Conservation (phyloP, 2,329 filamentous ascomycete genomes). For the Aspergillus sp. region DNA sequence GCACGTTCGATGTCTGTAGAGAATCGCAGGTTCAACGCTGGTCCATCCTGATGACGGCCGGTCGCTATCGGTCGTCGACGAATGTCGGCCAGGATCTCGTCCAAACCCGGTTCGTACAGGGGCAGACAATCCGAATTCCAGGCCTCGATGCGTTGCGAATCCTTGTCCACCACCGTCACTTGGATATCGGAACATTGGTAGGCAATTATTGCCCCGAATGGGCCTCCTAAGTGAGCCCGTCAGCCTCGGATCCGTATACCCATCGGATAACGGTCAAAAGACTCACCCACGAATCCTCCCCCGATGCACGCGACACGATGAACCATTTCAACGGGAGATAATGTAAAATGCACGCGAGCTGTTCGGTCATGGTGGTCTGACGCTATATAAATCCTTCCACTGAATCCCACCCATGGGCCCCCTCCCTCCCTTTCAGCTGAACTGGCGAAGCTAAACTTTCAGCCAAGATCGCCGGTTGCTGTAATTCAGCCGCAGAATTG, state of each 20-base stretch:
- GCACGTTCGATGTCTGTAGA: constrained; percentile 56
- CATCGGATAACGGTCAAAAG: neutral
- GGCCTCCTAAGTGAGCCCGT: neutral
- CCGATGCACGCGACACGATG: neutral
- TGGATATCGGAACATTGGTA: neutral
- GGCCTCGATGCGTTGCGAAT: neutral
- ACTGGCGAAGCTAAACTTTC: too few species aligned
- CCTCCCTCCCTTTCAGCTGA: too few species aligned
- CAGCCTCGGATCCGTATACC: neutral
- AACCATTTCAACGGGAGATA: too few species aligned
- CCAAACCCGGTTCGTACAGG: neutral
- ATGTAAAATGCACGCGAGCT: too few species aligned
- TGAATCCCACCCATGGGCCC: too few species aligned
- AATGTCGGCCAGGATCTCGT: neutral
- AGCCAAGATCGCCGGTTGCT: too few species aligned
- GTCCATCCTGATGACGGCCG: neutral
- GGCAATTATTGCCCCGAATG: neutral
- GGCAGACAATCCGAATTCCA: neutral
- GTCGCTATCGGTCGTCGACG: neutral
- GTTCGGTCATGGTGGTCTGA: too few species aligned
- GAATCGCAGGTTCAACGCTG: constrained; percentile 59
- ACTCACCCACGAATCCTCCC: neutral
- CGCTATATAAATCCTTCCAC: too few species aligned
- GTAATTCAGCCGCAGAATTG: too few species aligned
- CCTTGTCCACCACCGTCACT: neutral